These are phyloP conservation scores for Solanum pinnatisectum DNA, from an alignment of 257 asterid species.

Conservation along the genomic window DNA sequence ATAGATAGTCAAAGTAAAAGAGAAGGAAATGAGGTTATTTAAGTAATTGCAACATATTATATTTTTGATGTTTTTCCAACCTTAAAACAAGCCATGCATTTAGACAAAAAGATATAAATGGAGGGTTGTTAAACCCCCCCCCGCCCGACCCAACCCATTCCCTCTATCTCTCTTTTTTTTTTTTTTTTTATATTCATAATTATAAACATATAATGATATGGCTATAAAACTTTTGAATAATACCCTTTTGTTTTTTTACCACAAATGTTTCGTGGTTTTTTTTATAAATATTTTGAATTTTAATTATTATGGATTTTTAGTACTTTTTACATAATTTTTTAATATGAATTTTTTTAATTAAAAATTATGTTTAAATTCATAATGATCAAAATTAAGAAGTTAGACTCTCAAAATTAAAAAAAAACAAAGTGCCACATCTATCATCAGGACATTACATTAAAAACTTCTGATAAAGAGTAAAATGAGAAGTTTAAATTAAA, in stretches of 20 bases:
- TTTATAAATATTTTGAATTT: neutral
- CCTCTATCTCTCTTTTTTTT: no score
- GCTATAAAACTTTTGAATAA: no score
- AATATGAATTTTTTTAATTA: neutral
- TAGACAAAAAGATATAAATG: neutral
- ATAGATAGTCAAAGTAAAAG: no score
- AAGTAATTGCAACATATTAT: neutral
- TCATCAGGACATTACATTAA: neutral
- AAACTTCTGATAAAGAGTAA: neutral
- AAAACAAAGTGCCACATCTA: neutral
- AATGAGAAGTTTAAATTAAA: neutral
- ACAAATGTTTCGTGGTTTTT: no score
- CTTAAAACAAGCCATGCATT: no score
- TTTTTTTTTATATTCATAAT: no score
- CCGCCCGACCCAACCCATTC: no score
- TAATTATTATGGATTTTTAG: neutral
- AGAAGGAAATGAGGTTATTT: neutral
- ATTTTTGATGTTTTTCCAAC: neutral
- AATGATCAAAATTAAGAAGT: neutral
- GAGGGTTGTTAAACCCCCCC: neutral
- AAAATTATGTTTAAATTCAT: neutral
- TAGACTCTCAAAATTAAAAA: neutral
- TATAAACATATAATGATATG: no score
- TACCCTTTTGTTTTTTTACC: no score
- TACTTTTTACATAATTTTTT: neutral